phyloP scores from a whole-genome alignment of 2,329 filamentous ascomycete genomes.

The Scortechinia acanthostroma region DNA sequence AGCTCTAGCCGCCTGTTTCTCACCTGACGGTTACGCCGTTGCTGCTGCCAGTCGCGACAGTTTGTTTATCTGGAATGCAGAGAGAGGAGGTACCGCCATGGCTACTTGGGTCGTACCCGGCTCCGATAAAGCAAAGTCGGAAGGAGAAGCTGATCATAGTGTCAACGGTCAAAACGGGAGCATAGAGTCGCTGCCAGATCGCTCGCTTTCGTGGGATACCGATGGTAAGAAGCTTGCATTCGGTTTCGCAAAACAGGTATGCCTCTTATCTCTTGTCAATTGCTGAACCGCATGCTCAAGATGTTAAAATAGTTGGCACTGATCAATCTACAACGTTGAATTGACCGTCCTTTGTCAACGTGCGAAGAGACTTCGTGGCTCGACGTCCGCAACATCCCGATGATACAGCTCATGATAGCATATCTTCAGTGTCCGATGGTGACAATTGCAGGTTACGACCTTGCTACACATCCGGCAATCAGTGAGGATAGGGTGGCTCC shows the following conservation, averaged over 20 bases:
- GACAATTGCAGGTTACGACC: too few species aligned
- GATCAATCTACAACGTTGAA: neutral
- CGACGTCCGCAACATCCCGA: too few species aligned
- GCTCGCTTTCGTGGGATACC: neutral
- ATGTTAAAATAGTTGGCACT: neutral
- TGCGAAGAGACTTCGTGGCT: too few species aligned
- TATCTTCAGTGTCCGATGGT: too few species aligned
- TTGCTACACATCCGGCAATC: too few species aligned
- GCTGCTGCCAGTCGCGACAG: neutral
- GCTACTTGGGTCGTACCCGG: neutral
- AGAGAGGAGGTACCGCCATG: neutral
- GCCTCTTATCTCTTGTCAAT: too few species aligned
- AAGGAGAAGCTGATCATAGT: neutral
- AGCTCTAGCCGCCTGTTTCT: neutral
- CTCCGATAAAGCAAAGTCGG: neutral
- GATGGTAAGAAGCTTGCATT: constrained; percentile 2
- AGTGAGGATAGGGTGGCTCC: too few species aligned
- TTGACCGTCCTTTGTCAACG: too few species aligned
- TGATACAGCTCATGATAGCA: too few species aligned
- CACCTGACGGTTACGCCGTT: neutral
- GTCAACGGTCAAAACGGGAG: neutral
- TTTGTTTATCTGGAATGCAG: neutral
- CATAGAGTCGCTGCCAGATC: neutral
- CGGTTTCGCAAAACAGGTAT: neutral
- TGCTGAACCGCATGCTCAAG: too few species aligned